Evolutionary conservation across 2,329 filamentous ascomycete genomes (phyloP).

Genomic region (Colletotrichum sp.): DNA sequence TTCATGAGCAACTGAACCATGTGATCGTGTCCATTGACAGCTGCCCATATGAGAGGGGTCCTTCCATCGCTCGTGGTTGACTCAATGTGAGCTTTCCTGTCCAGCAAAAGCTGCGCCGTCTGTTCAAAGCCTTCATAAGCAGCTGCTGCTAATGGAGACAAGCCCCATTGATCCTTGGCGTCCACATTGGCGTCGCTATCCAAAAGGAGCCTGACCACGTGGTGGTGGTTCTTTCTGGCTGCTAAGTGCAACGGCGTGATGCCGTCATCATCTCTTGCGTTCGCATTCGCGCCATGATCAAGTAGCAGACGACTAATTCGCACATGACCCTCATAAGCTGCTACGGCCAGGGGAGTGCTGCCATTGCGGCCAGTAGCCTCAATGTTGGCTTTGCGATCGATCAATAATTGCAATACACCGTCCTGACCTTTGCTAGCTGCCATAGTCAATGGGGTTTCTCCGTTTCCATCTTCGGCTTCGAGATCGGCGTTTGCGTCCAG

Average conservation of each 20-base stretch:
- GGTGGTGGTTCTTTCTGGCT: not conserved
- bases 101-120: not conserved
- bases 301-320: not conserved
- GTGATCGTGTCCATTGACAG: not conserved
- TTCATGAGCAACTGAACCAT: not conserved
- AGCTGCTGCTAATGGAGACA: not conserved
- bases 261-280: not conserved
- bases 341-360: not conserved
- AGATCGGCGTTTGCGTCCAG: not conserved
- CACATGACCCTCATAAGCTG: not conserved
- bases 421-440: not conserved
- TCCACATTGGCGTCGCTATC: not conserved
- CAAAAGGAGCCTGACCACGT: not conserved
- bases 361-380: not conserved
- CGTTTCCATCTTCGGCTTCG: not conserved
- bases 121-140: not conserved
- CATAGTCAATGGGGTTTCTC: not conserved
- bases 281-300: not conserved
- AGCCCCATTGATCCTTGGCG: not conserved
- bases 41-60: not conserved
- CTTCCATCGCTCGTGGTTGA: fast-evolving
- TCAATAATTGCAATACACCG: not conserved
- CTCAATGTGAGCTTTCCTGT: not conserved
- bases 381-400: not conserved
- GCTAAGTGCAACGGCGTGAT: not conserved